Evolutionary conservation across 139 green algal species (phyloP), one percentile per base, ranked within the genome.

Genomic region (Chlorella sorokiniana): DNA sequence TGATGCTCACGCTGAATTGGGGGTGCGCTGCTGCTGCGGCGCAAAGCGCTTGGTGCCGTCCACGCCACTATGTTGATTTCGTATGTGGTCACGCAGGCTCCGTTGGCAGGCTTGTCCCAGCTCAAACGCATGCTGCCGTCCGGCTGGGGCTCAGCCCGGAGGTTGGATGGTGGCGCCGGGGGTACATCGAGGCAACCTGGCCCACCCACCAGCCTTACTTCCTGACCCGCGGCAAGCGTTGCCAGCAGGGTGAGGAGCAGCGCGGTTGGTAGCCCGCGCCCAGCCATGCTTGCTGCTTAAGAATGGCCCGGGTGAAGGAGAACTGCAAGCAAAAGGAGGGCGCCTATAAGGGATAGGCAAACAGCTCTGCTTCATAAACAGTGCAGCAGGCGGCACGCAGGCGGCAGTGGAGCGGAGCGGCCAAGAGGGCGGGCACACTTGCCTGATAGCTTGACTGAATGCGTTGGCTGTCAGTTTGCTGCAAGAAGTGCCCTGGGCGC

Each of bases 51-150:
- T 5, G 27, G 59, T 27, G 41, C 20, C 16, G 31, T 81, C 75
- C 27, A 70, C 38, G 61, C 31, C 18, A 81, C n/a, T 18, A 81
- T 41, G 6, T 41, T 71, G 10, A 81, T 41, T 41, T 81, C 40
- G 9, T 59, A 80, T 38, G 69, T 51, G 25, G 37, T 38, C 4
- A 81, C 75, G 42, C 75, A 81, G 20, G 37, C 75, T 8, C 75
- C 75, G n/a, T 72, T 81, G 18, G n/a, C 22, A 20, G 75, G 75
- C 29, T 25, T 27, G 40, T 7, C 31, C 44, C 44, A 81, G 41
- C 59, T 73, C 20, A 81, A 61, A 1, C 25, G 22, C 18, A 81
- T 40, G 2, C 5, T 1, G 8, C 75, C 75, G n/a, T 71, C 35
- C 16, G 40, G 52, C n/a, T n/a, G n/a, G 4, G 59, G 11, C 29